Conservation (phyloP, 805 yeast genomes). For the Ogataea methylovora region DNA sequence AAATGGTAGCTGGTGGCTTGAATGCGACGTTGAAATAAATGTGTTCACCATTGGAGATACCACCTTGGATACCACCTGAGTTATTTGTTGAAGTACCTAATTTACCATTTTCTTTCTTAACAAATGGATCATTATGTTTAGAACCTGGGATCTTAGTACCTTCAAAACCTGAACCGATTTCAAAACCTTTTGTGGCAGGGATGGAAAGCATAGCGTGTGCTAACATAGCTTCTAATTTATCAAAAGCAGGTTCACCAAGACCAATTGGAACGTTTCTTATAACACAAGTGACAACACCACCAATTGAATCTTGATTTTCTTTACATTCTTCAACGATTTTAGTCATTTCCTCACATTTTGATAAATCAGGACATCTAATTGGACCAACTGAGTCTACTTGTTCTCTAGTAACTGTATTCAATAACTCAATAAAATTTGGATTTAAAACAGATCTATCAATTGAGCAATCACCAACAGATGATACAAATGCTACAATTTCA, state of each 20-base stretch:
- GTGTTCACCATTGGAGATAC: slow-evolving; percentile 93
- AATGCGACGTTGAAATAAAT: slow-evolving; percentile 93
- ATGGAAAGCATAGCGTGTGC: slow-evolving; percentile 98
- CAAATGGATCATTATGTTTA: slow-evolving; percentile 85
- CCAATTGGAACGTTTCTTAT: slow-evolving; percentile 90
- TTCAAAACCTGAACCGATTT: slow-evolving; percentile 91
- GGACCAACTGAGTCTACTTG: slow-evolving; percentile 84
- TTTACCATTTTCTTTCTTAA: slow-evolving; percentile 40
- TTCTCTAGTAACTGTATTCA: slow-evolving; percentile 79
- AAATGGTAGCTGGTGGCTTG: slow-evolving; percentile 96
- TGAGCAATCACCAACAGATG: slow-evolving; percentile 78
- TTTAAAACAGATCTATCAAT: slow-evolving; percentile 68
- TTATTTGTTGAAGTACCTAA: slow-evolving; percentile 85
- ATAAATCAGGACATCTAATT: slow-evolving; percentile 84
- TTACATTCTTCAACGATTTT: slow-evolving; percentile 81
- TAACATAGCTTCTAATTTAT: slow-evolving; percentile 87
- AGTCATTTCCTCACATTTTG: slow-evolving; percentile 70
- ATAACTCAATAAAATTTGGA: slow-evolving; percentile 54
- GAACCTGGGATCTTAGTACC: slow-evolving; percentile 92
- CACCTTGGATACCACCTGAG: slow-evolving; percentile 98
- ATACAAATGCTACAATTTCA: slow-evolving; percentile 93
- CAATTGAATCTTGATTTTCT: slow-evolving; percentile 86
- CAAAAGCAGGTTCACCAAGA: slow-evolving; percentile 97
- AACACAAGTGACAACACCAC: slow-evolving; percentile 97
- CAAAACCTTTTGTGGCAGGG: slow-evolving; percentile 98